Evolutionary conservation across 208 protist species (phyloP).

Genomic region (Acanthamoeba sp.): DNA sequence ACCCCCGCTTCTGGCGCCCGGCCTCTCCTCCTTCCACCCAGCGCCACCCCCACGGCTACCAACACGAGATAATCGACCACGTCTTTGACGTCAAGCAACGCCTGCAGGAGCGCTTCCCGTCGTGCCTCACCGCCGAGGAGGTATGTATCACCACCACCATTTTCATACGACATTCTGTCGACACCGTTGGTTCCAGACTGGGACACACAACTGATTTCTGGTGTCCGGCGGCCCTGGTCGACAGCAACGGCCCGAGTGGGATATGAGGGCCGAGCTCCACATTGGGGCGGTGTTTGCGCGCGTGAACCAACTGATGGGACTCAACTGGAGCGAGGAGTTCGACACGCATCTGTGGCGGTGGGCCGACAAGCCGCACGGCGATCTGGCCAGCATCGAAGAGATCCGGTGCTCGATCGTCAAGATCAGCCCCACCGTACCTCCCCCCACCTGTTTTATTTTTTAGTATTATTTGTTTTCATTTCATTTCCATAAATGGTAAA

Average conservation of each 20-base stretch:
- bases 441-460: background rate
- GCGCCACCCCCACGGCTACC: too few relatives aligned
- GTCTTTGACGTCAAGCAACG: constrained; percentile 34
- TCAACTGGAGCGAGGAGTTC: constrained; percentile 55
- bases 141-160: background rate
- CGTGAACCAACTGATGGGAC: constrained; percentile 26
- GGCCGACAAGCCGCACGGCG: background rate
- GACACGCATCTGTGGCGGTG: constrained; percentile 49
- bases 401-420: background rate
- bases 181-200: too few relatives aligned
- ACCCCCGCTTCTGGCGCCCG: background rate
- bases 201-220: too few relatives aligned
- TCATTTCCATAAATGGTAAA: background rate
- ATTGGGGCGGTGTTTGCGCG: constrained; percentile 63
- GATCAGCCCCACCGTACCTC: constrained; percentile 40
- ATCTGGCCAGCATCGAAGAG: constrained; percentile 52
- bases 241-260: background rate
- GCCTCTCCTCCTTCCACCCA: background rate
- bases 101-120: constrained; percentile 55
- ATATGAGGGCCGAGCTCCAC: constrained; percentile 11
- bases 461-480: background rate
- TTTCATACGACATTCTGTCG: background rate
- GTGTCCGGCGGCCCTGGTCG: too few relatives aligned
- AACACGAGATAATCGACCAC: too few relatives aligned
- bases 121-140: constrained; percentile 22